A percentile compares a stretch with the other conserved stretches of the same genome.
These are phyloP conservation scores for Eimeria praecox DNA, from an alignment of 169 alveolate species.

Conservation along the genomic window DNA sequence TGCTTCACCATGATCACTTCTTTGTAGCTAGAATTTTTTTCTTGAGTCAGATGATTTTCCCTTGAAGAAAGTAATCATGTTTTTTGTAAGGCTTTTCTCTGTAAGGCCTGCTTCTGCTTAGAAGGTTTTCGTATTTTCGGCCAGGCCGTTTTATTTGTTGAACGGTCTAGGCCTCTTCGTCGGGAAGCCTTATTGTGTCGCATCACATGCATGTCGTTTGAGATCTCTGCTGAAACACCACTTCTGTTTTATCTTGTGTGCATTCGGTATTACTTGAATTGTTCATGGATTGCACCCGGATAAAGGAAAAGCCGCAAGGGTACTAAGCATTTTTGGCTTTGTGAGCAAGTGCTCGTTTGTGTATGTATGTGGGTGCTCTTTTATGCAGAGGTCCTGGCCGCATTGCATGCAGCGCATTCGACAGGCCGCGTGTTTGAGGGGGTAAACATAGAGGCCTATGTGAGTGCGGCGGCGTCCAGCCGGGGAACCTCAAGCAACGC, in stretches of 20 bases:
- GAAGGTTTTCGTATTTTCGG: neutral
- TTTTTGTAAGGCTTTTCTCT: neutral
- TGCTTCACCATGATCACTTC: neutral
- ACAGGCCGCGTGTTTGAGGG: slow-evolving; percentile 88
- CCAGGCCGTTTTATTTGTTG: neutral
- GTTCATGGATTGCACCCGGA: neutral
- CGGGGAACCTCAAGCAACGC: neutral
- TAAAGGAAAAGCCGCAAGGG: neutral
- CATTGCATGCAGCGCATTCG: slow-evolving; percentile 89
- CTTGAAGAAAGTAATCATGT: neutral
- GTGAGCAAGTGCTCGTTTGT: neutral
- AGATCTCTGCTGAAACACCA: neutral
- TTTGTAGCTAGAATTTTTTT: neutral
- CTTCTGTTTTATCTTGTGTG: neutral
- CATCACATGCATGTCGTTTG: neutral
- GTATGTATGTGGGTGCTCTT: neutral
- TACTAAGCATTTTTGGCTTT: neutral
- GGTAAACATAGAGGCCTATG: slow-evolving; percentile 85
- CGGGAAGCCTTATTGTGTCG: neutral
- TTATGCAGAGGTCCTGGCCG: slow-evolving; percentile 87
- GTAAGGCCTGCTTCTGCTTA: neutral
- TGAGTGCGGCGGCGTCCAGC: slow-evolving; percentile 1
- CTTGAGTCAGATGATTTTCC: neutral
- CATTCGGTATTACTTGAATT: neutral
- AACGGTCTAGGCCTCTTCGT: neutral